Evolutionary conservation across 805 yeast genomes (phyloP), one percentile per base, ranked within the genome.

Genomic region (Candida nanaspora): DNA sequence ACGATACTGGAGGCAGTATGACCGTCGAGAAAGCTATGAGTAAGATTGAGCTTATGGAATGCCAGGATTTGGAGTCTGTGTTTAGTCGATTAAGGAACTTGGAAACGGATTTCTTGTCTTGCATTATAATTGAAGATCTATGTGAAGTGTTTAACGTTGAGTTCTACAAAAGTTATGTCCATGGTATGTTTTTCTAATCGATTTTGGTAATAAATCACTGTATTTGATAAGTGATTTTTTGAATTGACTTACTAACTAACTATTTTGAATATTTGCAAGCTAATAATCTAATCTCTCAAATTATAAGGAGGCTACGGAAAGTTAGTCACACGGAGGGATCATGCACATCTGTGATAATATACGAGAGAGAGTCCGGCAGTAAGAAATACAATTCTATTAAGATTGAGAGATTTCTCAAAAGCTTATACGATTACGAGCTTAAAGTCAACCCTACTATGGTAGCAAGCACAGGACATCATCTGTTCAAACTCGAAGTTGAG

Each of bases 91-190:
- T n/a, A n/a, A n/a, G n/a, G n/a, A n/a, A n/a, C n/a, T n/a, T n/a
- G n/a, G n/a, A n/a, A n/a, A n/a, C n/a, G n/a, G n/a, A n/a, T n/a
- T n/a, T n/a, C n/a, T n/a, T n/a, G n/a, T n/a, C n/a, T n/a, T n/a
- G n/a, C 13, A 50, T 26, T 4, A 26, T 60, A 3, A 42, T 60
- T 14, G 59, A 59, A 41, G 63, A 60, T 33, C 35, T 60, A 6
- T 47, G 46, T 16, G 56, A 47, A 19, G 38, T 52, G n/a, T 55
- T 58, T 41, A 56, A 57, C 36, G 22, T 52, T 6, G 56, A 50
- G 26, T 44, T 45, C 26, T 51, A 45, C 35, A 53, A 50, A 25
- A 46, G 51, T 36, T 49, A 49, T 36, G 42, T 46, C 1, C 19
- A 39, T 15, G 60, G 62, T 55, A 46, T 39, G 61, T 52, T 11